These are phyloP conservation scores for Candida sp. DNA, from an alignment of 1,139 yeast genomes.

Conservation along the genomic window DNA sequence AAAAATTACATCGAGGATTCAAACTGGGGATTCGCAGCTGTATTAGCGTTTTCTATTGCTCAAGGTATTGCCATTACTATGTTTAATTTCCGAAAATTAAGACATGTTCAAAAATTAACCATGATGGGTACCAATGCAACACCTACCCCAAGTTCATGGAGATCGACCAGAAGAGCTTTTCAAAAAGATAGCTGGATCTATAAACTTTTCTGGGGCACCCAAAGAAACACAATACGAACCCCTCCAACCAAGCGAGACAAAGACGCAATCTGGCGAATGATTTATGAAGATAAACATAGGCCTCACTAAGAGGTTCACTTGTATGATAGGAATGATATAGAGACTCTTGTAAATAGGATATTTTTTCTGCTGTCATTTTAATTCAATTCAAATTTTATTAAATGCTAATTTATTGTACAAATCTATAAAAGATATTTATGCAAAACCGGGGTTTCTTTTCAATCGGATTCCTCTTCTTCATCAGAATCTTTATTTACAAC, in stretches of 20 bases:
- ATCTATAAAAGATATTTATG: slow-evolving; percentile 2
- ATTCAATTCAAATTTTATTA: not conserved
- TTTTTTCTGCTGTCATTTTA: not conserved
- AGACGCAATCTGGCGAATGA: slow-evolving; percentile 74
- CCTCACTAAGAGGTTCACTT: no score
- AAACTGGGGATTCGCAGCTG: slow-evolving; percentile 58
- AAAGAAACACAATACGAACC: slow-evolving; percentile 23
- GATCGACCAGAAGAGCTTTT: not conserved
- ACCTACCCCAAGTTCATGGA: not conserved
- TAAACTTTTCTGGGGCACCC: slow-evolving; percentile 25
- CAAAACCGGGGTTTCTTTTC: slow-evolving; percentile 2
- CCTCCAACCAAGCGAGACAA: slow-evolving; percentile 45
- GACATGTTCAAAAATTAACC: slow-evolving; percentile 60
- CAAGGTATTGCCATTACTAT: slow-evolving; percentile 43
- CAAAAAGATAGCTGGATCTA: slow-evolving; percentile 17
- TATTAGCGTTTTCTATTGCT: slow-evolving; percentile 47
- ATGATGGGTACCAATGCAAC: slow-evolving; percentile 41
- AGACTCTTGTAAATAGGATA: not conserved
- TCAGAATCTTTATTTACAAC: slow-evolving; percentile 15
- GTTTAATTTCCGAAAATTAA: slow-evolving; percentile 46
- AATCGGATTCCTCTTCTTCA: slow-evolving; percentile 26
- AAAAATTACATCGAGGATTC: slow-evolving; percentile 87
- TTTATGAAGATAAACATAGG: slow-evolving; percentile 52
- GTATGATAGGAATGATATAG: not conserved
- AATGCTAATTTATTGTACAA: slow-evolving; percentile 3